A percentile compares a stretch with the other conserved stretches of the same genome.
Evolutionary conservation across 75 land plant species (phyloP).

Genomic region (Picea glauca): DNA sequence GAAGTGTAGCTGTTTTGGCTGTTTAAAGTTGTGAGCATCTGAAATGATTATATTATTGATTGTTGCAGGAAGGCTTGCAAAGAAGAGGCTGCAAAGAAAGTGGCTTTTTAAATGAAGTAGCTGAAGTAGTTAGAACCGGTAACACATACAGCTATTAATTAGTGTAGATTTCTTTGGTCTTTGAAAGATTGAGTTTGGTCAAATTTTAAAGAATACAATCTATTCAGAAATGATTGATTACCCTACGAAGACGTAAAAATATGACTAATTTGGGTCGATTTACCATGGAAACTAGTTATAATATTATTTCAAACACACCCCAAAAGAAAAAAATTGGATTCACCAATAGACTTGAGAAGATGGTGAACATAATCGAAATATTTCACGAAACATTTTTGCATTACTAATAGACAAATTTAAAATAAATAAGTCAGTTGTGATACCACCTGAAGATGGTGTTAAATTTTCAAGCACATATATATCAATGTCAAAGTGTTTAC

Average conservation of each 20-base stretch:
- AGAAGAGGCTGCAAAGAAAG: conserved; percentile 92
- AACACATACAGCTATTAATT: background rate
- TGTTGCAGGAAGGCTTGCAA: conserved; percentile 78
- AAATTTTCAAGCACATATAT: too few relatives aligned
- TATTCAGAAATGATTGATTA: background rate
- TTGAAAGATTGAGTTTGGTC: background rate
- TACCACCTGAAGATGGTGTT: too few relatives aligned
- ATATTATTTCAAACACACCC: too few relatives aligned
- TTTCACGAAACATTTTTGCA: too few relatives aligned
- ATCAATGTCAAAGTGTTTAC: too few relatives aligned
- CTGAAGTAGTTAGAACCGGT: conserved; percentile 88
- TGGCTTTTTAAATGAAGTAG: conserved; percentile 85
- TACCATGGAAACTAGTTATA: too few relatives aligned
- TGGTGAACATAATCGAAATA: too few relatives aligned
- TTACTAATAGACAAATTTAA: too few relatives aligned
- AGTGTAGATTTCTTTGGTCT: background rate
- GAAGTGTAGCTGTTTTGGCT: background rate
- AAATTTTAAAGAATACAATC: background rate
- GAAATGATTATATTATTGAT: background rate
- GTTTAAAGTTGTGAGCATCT: background rate
- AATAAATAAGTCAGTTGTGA: too few relatives aligned
- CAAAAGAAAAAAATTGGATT: too few relatives aligned
- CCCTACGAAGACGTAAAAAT: background rate
- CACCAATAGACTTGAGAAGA: too few relatives aligned
- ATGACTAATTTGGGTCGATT: too few relatives aligned